Conservation (phyloP, 2,329 filamentous ascomycete species). For the Xylariaceae sp. region DNA sequence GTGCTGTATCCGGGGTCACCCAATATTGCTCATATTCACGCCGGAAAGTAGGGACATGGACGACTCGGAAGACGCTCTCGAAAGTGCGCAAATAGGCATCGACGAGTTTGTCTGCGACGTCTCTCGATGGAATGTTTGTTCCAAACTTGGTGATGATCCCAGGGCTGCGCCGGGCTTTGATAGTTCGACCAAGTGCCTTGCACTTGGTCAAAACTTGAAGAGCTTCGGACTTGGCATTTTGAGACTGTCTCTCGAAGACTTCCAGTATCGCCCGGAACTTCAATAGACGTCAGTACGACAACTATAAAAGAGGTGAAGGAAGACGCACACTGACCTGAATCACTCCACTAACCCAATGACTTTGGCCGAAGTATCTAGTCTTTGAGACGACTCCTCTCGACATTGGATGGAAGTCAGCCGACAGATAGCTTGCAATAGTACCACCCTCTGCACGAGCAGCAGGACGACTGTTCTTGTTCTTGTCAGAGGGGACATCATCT, state of each 20-base stretch:
- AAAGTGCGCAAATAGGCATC: constrained; percentile 52
- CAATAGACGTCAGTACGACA: not conserved
- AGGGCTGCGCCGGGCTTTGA: constrained; percentile 39
- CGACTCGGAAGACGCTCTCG: constrained; percentile 53
- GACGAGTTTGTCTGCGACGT: constrained; percentile 47
- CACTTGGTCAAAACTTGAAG: constrained; percentile 34
- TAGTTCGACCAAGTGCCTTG: constrained; percentile 38
- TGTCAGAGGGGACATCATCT: not conserved
- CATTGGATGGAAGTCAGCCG: constrained; percentile 25
- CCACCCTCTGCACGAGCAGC: constrained; percentile 2
- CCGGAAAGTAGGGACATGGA: constrained; percentile 55
- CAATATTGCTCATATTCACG: constrained; percentile 50
- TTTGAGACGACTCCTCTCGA: constrained; percentile 35
- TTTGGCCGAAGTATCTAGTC: constrained; percentile 44
- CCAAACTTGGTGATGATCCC: constrained; percentile 37
- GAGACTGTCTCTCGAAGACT: constrained; percentile 20
- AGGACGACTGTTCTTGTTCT: not conserved
- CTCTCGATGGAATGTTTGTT: constrained; percentile 34
- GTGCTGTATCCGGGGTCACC: constrained; percentile 38
- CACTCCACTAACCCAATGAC: constrained; percentile 47
- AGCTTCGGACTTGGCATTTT: constrained; percentile 29
- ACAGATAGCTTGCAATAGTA: constrained; percentile 18
- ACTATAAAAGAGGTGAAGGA: not conserved
- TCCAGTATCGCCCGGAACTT: constrained; percentile 25
- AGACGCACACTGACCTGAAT: constrained; percentile 34